A percentile compares a stretch with the other conserved stretches of the same genome.
These are phyloP conservation scores for Hordeum pubiflorum DNA, from an alignment of 202 grass and related monocot genomes.

Conservation along the genomic window DNA sequence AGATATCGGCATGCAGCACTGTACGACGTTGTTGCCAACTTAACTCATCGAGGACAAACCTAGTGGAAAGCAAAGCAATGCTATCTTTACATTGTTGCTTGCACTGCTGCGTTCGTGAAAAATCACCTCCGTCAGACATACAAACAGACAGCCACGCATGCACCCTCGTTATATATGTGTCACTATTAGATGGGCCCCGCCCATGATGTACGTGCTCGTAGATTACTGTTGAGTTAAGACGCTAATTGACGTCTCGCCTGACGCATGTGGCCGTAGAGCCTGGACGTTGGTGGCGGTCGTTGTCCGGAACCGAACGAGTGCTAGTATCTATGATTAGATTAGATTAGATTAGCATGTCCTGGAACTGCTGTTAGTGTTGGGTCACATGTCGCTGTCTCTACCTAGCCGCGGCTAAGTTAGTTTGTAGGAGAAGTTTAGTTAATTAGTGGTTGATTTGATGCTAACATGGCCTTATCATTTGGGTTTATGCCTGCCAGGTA, in stretches of 20 bases:
- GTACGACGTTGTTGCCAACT: no score
- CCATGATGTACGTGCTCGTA: no score
- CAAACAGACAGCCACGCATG: no score
- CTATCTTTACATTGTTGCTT: no score
- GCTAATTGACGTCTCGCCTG: background rate
- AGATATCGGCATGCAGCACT: no score
- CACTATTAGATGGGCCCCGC: no score
- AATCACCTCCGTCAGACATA: no score
- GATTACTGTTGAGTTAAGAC: background rate
- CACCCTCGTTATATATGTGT: no score
- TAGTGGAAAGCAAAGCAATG: no score
- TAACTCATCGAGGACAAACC: no score
- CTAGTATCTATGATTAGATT: no score
- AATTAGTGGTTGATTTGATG: background rate
- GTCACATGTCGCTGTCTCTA: slow-evolving; percentile 10
- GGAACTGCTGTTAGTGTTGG: background rate
- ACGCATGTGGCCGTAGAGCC: background rate
- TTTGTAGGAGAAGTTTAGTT: background rate
- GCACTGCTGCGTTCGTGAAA: no score
- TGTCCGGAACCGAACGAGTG: background rate
- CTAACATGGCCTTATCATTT: background rate
- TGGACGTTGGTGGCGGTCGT: background rate
- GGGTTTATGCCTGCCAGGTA: background rate
- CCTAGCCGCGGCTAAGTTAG: background rate
- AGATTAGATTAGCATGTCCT: background rate